phyloP scores from a whole-genome alignment of 1,284 basidiomycete genomes.

The Ceratobasidium sp. region DNA sequence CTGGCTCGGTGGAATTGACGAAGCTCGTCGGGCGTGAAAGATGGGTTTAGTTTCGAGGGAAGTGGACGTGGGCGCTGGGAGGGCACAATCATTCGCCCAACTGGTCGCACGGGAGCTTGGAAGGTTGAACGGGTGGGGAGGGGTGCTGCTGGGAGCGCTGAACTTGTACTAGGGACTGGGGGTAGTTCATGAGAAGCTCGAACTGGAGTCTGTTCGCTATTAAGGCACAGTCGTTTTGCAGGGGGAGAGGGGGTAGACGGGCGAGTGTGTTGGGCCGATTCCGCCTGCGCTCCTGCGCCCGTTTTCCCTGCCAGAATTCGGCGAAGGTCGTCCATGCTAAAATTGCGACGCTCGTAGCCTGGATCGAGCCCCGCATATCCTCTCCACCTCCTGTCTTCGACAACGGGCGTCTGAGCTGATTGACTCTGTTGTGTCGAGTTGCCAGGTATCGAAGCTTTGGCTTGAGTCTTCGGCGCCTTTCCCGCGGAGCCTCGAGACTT shows the following conservation, averaged over 20 bases:
- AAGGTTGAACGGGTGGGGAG: no score
- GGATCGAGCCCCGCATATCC: background rate
- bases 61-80: no score
- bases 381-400: background rate
- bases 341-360: slow-evolving; percentile 16
- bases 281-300: background rate
- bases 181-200: background rate
- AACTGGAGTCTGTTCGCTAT: background rate
- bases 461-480: background rate
- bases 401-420: no score
- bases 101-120: no score
- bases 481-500: background rate
- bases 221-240: background rate
- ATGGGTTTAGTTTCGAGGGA: background rate
- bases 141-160: background rate
- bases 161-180: background rate
- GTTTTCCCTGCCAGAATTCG: background rate
- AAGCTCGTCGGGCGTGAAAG: background rate
- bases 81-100: no score
- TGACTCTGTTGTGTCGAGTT: no score
- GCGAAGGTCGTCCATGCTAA: slow-evolving; percentile 8
- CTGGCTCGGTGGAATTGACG: background rate
- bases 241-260: background rate
- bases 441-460: background rate
- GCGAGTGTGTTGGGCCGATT: background rate